Base-by-base conservation (phyloP, 768 basidiomycete genomes). In the Kwoniella heveanensis region DNA sequence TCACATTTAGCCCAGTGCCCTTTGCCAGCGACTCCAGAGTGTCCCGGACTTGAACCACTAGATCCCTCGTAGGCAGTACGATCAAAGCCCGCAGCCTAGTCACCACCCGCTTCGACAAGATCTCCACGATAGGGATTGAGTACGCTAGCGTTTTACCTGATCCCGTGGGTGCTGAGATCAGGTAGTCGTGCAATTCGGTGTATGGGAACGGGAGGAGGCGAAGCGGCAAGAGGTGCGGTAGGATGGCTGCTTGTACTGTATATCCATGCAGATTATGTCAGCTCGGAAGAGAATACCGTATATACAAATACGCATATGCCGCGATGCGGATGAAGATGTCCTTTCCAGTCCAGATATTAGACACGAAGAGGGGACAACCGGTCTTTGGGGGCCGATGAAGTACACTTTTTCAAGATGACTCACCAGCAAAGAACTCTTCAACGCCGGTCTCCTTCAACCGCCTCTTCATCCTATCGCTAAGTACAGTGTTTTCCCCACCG, bases 81-180 rank as follows among this genome's bases (percentile, higher is more conserved):
- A 98, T 82, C 9, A 99, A 83, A 0, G 94, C 94, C 22, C 95
- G 85, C 21, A 99, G 80, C 29, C 90, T 86, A 0, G 91, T 94
- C 22, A 96, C 85, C 9, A 91, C 81, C 49, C 92, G 84, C 0
- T 83, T 78, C 2, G 88, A 86, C 21, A 99, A 81, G 1, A 88
- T 83, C 90, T 94, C 92, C 29, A 96, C 83, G 58, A 97, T 90
- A 0, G 96, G 96, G 32, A 98, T 81, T 1, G 88, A 90, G 81
- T 99, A 99, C n/a, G 92, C 90, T 27, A 99, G 84, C 0, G 95
- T 99, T 80, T 99, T 99, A 0, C 96, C 96, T 70, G 93, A 96
- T 24, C 96, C 96, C 0, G 96, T 99, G 0, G 96, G 96, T 1
- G 96, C 96, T 8, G 92, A 96, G 13, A 95, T 90, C 69, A 93